Conservation (phyloP, 805 yeast species). For the Ascoidea rubescens region DNA sequence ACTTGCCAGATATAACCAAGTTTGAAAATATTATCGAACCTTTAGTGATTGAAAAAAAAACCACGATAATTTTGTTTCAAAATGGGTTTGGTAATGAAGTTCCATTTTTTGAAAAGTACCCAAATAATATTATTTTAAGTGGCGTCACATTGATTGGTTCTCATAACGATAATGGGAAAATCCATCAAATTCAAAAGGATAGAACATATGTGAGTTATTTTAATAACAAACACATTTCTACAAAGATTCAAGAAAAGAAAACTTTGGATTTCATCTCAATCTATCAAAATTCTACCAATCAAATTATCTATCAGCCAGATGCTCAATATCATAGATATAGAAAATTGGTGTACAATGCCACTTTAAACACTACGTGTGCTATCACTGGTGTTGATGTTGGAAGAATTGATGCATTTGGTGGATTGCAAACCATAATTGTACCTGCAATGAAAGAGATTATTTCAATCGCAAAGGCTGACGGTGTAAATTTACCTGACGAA, state of each 20-base stretch:
- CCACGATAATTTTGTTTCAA: conserved; percentile 45
- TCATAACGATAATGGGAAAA: conserved; percentile 33
- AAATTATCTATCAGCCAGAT: conserved; percentile 25
- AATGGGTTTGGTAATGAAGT: conserved; percentile 56
- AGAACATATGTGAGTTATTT: conserved; percentile 37
- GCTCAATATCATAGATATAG: conserved; percentile 44
- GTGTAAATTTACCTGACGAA: conserved; percentile 36
- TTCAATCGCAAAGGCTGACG: conserved; percentile 57
- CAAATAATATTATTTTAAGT: conserved; percentile 34
- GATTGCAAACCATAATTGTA: conserved; percentile 23
- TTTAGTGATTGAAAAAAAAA: conserved; percentile 27
- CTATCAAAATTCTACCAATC: conserved; percentile 30
- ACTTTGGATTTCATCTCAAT: conserved; percentile 30
- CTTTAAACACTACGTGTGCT: conserved; percentile 49
- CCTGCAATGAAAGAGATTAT: conserved; percentile 62
- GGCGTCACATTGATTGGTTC: conserved; percentile 56
- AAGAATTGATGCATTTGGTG: conserved; percentile 31
- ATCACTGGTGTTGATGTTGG: conserved; percentile 48
- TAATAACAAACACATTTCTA: conserved; percentile 21
- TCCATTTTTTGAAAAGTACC: conserved; percentile 37
- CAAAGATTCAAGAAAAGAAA: conserved; percentile 19
- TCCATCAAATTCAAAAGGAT: conserved; percentile 39
- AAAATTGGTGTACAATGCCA: conserved; percentile 57
- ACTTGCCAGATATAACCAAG: conserved; percentile 48
- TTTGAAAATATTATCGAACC: conserved; percentile 39